Percentiles rank a stretch among this genome's conserved stretches.
phyloP scores from a whole-genome alignment of 306 rosid genomes.

The Quercus engelmannii region DNA sequence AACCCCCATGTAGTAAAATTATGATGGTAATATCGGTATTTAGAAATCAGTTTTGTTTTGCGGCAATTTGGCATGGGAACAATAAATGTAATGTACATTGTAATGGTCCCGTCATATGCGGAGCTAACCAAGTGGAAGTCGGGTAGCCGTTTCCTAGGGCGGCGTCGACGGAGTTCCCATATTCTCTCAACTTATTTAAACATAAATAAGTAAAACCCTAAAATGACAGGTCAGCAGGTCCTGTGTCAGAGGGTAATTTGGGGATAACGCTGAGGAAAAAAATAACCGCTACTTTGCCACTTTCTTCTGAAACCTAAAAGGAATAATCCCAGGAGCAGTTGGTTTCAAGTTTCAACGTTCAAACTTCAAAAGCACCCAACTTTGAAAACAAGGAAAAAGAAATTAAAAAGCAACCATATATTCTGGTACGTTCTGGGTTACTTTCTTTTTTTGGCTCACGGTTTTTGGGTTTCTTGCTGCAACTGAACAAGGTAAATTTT shows the following conservation, averaged over 20 bases:
- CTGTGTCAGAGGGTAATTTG: not conserved
- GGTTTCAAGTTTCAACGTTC: constrained; percentile 2
- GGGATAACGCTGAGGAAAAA: not conserved
- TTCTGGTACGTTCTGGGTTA: not conserved
- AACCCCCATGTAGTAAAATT: too few relatives aligned
- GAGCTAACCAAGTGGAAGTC: not conserved
- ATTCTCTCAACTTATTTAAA: not conserved
- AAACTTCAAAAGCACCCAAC: not conserved
- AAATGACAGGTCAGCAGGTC: not conserved
- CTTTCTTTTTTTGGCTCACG: not conserved
- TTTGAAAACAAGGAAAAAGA: not conserved
- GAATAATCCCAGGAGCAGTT: not conserved
- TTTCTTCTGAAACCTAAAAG: not conserved
- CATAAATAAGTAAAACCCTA: not conserved
- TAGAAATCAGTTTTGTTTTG: too few relatives aligned
- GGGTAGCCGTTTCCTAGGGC: not conserved
- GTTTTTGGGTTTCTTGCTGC: not conserved
- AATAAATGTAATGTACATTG: too few relatives aligned
- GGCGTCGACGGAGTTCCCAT: too few relatives aligned
- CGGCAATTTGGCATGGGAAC: too few relatives aligned
- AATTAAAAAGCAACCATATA: not conserved
- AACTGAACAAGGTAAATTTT: not conserved
- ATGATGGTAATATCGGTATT: too few relatives aligned
- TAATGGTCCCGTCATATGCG: not conserved
- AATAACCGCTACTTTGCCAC: not conserved